Conservation (phyloP, 805 yeast genomes). For the Candida nitratophila region DNA sequence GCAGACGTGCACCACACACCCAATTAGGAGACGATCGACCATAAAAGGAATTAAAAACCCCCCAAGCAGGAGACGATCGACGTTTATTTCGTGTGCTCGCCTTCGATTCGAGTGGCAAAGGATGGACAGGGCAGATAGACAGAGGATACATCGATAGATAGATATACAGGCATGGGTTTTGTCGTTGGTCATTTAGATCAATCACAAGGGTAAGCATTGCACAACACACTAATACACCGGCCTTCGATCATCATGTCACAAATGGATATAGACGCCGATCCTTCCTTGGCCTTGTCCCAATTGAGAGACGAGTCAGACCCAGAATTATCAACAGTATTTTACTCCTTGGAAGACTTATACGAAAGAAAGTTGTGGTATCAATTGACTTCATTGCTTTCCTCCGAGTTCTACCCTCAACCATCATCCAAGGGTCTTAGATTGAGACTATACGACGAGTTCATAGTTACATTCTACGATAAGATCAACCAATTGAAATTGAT, state of each 20-base stretch:
- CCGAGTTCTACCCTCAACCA: constrained; percentile 51
- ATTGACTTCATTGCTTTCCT: constrained; percentile 59
- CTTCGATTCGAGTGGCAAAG: no score
- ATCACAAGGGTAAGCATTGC: no score
- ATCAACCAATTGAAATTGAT: constrained; percentile 76
- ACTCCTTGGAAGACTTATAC: constrained; percentile 73
- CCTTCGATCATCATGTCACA: neutral
- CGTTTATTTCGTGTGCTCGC: no score
- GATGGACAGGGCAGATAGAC: no score
- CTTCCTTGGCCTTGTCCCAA: constrained; percentile 44
- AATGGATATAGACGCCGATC: constrained; percentile 26
- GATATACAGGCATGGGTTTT: no score
- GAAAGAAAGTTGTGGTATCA: constrained; percentile 95
- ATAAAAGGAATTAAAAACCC: no score
- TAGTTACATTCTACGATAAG: constrained; percentile 57
- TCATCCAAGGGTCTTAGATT: constrained; percentile 49
- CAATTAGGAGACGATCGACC: no score
- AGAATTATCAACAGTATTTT: constrained; percentile 54
- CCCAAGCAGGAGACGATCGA: no score
- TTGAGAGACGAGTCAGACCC: constrained; percentile 62
- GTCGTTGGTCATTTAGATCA: no score
- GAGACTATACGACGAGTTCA: constrained; percentile 64
- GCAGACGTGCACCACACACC: no score
- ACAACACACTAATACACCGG: no score
- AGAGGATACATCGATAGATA: no score